phyloP scores from a whole-genome alignment of 2,329 filamentous ascomycete genomes.

The Fusarium irregulare region DNA sequence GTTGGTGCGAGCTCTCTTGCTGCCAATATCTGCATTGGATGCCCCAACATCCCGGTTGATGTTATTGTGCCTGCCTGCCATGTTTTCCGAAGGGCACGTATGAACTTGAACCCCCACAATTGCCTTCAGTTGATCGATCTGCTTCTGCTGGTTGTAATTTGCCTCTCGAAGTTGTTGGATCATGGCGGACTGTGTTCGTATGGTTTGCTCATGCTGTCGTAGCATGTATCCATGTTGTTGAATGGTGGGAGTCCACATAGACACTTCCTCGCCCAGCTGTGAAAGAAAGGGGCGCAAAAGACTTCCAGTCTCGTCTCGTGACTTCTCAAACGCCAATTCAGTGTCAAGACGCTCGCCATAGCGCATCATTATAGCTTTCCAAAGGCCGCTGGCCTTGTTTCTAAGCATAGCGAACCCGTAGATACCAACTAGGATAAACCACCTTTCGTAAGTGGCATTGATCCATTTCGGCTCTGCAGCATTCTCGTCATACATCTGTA shows the following conservation, averaged over 20 bases:
- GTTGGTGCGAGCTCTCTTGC: background rate
- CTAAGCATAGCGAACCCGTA: background rate
- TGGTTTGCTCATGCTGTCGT: background rate
- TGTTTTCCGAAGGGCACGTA: background rate
- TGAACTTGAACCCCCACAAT: background rate
- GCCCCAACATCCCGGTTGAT: background rate
- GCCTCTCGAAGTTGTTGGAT: background rate
- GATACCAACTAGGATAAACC: conserved; percentile 1
- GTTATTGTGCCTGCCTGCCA: background rate
- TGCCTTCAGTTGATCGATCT: background rate
- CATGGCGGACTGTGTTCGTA: background rate
- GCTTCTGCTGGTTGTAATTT: background rate
- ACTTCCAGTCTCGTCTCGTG: background rate
- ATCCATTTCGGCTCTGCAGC: background rate
- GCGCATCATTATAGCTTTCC: background rate
- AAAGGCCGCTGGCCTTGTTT: background rate
- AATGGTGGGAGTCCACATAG: background rate
- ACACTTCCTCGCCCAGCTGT: background rate
- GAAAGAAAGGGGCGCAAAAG: background rate
- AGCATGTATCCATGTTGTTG: background rate
- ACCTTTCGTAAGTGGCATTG: background rate
- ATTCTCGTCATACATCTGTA: background rate
- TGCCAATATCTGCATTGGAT: background rate
- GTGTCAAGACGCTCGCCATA: background rate
- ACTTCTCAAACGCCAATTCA: background rate